phyloP scores from a whole-genome alignment of 257 asterid genomes.

The Solanum neorickii region DNA sequence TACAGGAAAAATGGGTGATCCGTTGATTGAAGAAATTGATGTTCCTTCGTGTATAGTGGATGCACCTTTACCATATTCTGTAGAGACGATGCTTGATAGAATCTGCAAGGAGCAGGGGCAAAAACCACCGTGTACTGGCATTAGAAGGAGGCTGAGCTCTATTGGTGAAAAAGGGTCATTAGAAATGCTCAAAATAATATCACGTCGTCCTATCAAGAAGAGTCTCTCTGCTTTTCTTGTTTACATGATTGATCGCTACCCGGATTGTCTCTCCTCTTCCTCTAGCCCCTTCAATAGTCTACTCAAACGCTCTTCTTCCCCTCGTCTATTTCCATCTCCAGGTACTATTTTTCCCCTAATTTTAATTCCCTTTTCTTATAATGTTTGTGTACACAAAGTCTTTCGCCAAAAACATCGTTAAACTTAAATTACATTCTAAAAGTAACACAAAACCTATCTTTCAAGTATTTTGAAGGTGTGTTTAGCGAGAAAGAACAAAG shows the following conservation, averaged over 20 bases:
- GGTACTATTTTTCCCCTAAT: neutral
- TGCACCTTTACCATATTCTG: conserved; percentile 15
- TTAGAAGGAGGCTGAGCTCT: conserved; percentile 12
- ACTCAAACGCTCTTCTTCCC: neutral
- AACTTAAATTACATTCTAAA: too few relatives aligned
- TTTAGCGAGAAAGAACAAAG: too few relatives aligned
- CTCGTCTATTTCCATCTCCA: neutral
- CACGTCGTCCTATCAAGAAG: neutral
- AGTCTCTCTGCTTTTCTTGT: conserved; percentile 11
- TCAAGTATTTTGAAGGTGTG: too few relatives aligned
- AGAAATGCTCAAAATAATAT: conserved; percentile 5
- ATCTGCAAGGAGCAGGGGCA: conserved; percentile 17
- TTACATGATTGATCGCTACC: conserved; percentile 1
- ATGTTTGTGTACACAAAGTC: neutral
- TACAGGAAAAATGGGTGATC: neutral
- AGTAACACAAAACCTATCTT: too few relatives aligned
- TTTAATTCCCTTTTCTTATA: neutral
- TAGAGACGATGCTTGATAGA: conserved; percentile 4
- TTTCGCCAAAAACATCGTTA: too few relatives aligned
- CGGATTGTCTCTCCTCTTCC: neutral
- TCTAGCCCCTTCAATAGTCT: neutral
- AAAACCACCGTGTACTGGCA: neutral
- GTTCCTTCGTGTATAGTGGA: neutral
- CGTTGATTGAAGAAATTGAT: neutral
- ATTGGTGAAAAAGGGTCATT: conserved; percentile 24